phyloP scores from a whole-genome alignment of 441 rosid genomes.

The Aquilaria agallochum region DNA sequence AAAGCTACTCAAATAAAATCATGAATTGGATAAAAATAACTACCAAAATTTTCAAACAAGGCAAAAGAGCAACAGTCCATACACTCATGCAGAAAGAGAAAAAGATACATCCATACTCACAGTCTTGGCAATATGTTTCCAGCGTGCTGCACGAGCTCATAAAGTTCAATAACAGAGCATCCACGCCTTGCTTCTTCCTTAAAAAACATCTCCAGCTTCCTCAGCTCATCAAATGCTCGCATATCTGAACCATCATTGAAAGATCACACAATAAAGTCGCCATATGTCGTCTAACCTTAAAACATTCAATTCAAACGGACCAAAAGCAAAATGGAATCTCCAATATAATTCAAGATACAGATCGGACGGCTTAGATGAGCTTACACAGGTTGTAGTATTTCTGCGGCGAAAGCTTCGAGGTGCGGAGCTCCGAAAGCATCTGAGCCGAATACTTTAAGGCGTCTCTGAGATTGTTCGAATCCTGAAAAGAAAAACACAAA shows the following conservation, averaged over 20 bases:
- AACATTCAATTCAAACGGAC: not conserved
- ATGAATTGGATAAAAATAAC: no score
- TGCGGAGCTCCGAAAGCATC: conserved; percentile 97
- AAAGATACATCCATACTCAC: conserved; percentile 39
- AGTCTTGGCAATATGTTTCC: conserved; percentile 96
- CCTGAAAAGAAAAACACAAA: conserved; percentile 36
- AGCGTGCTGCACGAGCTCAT: conserved; percentile 97
- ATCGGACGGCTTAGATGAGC: conserved; percentile 21
- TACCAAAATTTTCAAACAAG: no score
- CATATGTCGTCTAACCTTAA: not conserved
- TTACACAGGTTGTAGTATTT: conserved; percentile 95
- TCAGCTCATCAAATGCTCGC: conserved; percentile 97
- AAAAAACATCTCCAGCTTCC: conserved; percentile 92
- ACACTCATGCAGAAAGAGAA: no score
- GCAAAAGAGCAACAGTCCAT: no score
- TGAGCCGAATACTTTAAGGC: conserved; percentile 98
- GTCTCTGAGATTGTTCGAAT: conserved; percentile 90
- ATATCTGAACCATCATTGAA: conserved; percentile 45
- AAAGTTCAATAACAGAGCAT: conserved; percentile 91
- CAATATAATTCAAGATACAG: conserved; percentile 10
- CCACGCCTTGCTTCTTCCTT: conserved; percentile 94
- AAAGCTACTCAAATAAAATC: no score
- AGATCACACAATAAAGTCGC: not conserved
- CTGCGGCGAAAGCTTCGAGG: conserved; percentile 96
- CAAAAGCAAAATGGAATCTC: not conserved